phyloP scores from a whole-genome alignment of 805 yeast species.

The Ogataea paraovalis region DNA sequence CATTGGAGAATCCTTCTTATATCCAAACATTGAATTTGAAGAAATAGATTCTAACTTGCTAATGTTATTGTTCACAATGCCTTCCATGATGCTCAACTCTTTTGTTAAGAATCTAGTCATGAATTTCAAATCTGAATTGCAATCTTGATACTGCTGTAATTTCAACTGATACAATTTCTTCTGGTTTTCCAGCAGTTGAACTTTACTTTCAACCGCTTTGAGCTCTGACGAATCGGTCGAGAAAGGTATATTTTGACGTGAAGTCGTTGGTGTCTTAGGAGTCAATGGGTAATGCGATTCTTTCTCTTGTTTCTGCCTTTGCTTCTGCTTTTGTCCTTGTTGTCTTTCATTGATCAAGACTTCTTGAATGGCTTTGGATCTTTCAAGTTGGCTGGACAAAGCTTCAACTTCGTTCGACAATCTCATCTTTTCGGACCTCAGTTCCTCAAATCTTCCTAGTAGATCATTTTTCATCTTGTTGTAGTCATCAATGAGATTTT shows the following conservation, averaged over 20 bases:
- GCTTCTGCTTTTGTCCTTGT: slow-evolving; percentile 1
- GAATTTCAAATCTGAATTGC: slow-evolving; percentile 34
- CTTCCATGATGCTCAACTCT: slow-evolving; percentile 26
- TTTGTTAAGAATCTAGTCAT: slow-evolving; percentile 29
- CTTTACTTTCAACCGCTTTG: slow-evolving; percentile 2
- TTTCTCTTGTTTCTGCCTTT: neutral
- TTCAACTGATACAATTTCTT: slow-evolving; percentile 44
- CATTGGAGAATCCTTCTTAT: slow-evolving; percentile 6
- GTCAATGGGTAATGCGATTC: slow-evolving; percentile 20
- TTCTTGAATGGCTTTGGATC: slow-evolving; percentile 17
- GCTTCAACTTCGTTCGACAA: slow-evolving; percentile 31
- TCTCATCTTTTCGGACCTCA: slow-evolving; percentile 23
- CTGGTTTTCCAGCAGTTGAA: slow-evolving; percentile 35
- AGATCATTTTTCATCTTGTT: slow-evolving; percentile 32
- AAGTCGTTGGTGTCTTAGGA: slow-evolving; percentile 22
- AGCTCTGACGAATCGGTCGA: neutral
- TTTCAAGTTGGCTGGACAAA: slow-evolving; percentile 11
- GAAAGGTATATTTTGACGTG: neutral
- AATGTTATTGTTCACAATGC: slow-evolving; percentile 23
- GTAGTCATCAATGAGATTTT: slow-evolving; percentile 23
- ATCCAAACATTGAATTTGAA: neutral
- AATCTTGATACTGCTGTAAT: slow-evolving; percentile 39
- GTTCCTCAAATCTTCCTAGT: slow-evolving; percentile 22
- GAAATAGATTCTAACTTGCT: slow-evolving; percentile 14
- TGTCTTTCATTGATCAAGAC: slow-evolving; percentile 11